Conservation (phyloP, 371 early-diverging fungal species). For the Batkoa obscura region DNA sequence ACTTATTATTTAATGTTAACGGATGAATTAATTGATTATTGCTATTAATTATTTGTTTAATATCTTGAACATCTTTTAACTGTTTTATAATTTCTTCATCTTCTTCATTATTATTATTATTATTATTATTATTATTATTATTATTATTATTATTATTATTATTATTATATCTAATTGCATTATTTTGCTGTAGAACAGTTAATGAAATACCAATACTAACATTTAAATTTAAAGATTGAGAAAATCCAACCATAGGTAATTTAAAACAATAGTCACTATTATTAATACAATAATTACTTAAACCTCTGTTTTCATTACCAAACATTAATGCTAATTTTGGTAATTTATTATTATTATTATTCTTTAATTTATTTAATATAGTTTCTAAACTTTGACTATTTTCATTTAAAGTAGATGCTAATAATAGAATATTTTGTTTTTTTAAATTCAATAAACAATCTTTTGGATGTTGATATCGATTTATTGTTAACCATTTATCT, state of each 20-base stretch:
- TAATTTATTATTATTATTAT: neutral
- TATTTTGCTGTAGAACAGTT: neutral
- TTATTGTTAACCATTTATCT: slow-evolving; percentile 1
- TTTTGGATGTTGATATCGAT: neutral
- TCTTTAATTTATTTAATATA: neutral
- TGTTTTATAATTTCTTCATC: too few relatives aligned
- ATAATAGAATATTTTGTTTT: neutral
- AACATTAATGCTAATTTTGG: slow-evolving; percentile 4
- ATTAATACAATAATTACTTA: neutral
- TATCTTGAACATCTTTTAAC: too few relatives aligned
- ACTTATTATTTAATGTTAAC: too few relatives aligned
- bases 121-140: too few relatives aligned
- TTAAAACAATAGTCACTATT: neutral
- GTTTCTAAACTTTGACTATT: neutral
- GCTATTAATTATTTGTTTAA: too few relatives aligned
- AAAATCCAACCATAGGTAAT: slow-evolving; percentile 2
- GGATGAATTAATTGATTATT: too few relatives aligned
- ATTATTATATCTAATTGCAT: neutral
- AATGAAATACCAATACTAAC: neutral
- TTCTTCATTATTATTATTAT: too few relatives aligned
- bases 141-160: too few relatives aligned
- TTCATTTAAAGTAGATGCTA: neutral
- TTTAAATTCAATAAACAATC: neutral
- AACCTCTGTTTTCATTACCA: slow-evolving; percentile 4
- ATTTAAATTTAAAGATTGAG: slow-evolving; percentile 1